Evolutionary conservation across 2,329 filamentous ascomycete genomes (phyloP), one percentile per base, ranked within the genome.

Genomic region (Atkinsonella texensis): DNA sequence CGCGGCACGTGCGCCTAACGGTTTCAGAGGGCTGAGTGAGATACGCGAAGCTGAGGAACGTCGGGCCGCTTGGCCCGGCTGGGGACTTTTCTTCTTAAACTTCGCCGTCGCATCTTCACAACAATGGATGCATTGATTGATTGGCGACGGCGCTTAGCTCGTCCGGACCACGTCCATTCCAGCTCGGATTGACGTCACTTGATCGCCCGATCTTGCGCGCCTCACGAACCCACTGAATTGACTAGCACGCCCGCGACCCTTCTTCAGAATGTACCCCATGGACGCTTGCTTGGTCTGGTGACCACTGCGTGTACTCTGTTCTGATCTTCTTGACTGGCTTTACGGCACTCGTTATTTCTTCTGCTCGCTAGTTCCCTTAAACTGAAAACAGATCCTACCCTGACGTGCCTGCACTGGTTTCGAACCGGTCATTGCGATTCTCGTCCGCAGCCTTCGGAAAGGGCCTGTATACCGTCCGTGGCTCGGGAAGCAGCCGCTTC

Each of bases 321-420:
- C 17, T 56, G 42, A 23, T 56, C 46, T 49, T 56, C 31, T n/a
- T 54, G 38, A 56, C 51, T 10, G 48, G 32, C 32, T 46, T 61
- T 2, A 55, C 61, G 1, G 50, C 58, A 6, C 1, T 58, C 11
- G 33, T 58, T 13, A 38, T 63, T 56, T 61, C 53, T 51, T 61
- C 32, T 56, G 51, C 23, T 48, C 60, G 11, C 41, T 62, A 12
- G 59, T 41, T n/a, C 56, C 7, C 55, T 56, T 1, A 59, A 59
- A 1, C 52, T 55, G 32, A 53, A 54, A 17, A 55, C 53, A 0
- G 63, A 65, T 33, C 55, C 57, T 2, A 59, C 59, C 1, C 54
- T 62, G 38, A 54, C 46, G 31, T 63, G 58, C 17, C 57, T 62
- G 12, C 54, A 46, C 2, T 60, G 53, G 17, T 57, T 61, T 47